phyloP scores from a whole-genome alignment of 768 basidiomycete genomes.

The Arthromyces matolae region DNA sequence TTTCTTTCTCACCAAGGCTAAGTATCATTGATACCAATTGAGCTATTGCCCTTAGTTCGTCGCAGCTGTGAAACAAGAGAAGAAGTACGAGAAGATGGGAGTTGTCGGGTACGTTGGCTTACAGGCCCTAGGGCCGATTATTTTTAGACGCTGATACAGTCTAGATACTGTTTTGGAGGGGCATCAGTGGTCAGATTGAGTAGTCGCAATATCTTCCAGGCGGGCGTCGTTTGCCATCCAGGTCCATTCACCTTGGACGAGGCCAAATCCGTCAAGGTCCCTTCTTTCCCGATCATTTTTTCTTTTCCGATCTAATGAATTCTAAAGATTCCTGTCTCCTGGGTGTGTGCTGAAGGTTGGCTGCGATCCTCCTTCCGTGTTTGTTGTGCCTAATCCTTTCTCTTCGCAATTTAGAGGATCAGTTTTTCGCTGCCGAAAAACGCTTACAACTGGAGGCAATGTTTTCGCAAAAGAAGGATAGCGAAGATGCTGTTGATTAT shows the following conservation, averaged over 20 bases:
- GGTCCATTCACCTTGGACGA: constrained; percentile 10
- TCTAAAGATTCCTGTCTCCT: constrained; percentile 13
- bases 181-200: constrained; percentile 10
- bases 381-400: too few relatives aligned
- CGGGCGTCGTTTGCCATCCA: constrained; percentile 17
- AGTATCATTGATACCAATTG: neutral
- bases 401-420: neutral
- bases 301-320: neutral
- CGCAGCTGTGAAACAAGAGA: constrained; percentile 29
- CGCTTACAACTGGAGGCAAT: constrained; percentile 12
- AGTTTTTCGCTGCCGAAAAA: neutral
- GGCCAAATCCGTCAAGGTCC: constrained; percentile 13
- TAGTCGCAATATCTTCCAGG: constrained; percentile 9
- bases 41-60: too few relatives aligned
- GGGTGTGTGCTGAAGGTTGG: constrained; percentile 19
- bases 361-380: neutral
- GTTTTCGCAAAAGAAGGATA: constrained; percentile 16
- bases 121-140: too few relatives aligned
- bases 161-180: constrained; percentile 21
- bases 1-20: neutral
- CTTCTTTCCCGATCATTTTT: neutral
- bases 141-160: too few relatives aligned
- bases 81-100: constrained; percentile 35
- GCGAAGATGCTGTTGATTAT: constrained; percentile 16
- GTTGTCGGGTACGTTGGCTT: constrained; percentile 28